Evolutionary conservation across 768 basidiomycete species (phyloP), one percentile per base, ranked within the genome.

Genomic region (Pulveroboletus sp.): DNA sequence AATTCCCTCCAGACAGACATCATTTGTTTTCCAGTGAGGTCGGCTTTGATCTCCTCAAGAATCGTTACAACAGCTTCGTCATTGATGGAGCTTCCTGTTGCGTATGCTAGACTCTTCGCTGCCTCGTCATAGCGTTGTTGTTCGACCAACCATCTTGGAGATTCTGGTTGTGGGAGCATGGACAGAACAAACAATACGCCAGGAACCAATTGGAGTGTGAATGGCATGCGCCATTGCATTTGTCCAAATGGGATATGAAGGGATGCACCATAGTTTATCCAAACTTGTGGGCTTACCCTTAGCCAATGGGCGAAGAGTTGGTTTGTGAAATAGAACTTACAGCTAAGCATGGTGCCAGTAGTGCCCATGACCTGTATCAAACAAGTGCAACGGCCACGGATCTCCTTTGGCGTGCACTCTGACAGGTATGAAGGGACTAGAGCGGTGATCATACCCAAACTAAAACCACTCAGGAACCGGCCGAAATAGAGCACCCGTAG

Each of bases 381-480:
- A 6, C 76, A 75, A 4, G 78, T 77, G 45, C 77, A 77, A 7
- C 78, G 69, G 3, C 79, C 78, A 31, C 79, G 70, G 37, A 80
- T 77, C 13, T 63, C 58, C 44, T 63, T 71, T 2, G 78, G 78
- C 3, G 72, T 69, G 40, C 71, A 78, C 58, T 80, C 79, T 1
- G 77, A 78, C 10, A 78, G 69, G 40, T 80, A 81, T 0, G 75
- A 68, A 12, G 79, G 78, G 6, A 77, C 72, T 2, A 80, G 60
- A 5, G 77, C 75, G 2, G 74, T 72, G 7, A 75, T 69, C 71
- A 77, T 75, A 13, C 82, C 81, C 24, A 84, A 73, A 7, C 84
- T 82, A 43, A 84, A 68, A 17, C 85, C 84, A 6, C 77, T 74
- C 0, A 86, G 47, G 63, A 84, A 85, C 5, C 81, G 72, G 44